Conservation (phyloP, 805 yeast species). For the Saccharomycopsis schoenii region DNA sequence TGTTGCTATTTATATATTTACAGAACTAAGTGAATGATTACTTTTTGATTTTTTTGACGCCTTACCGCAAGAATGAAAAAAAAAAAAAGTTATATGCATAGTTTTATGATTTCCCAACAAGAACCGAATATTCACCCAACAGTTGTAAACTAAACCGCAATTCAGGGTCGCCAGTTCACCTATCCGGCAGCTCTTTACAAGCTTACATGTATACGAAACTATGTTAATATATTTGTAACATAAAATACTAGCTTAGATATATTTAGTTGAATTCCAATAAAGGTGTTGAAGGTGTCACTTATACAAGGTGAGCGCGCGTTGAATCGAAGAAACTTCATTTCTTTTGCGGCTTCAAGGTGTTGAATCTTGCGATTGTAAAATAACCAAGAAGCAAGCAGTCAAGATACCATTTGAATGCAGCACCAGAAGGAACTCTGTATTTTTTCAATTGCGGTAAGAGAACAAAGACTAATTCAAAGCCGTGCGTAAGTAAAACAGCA, state of each 20-base stretch:
- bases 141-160: background rate
- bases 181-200: too few relatives aligned
- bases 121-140: background rate
- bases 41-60: background rate
- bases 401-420: slow-evolving; percentile 41
- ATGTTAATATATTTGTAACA: background rate
- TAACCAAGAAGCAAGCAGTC: slow-evolving; percentile 55
- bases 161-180: too few relatives aligned
- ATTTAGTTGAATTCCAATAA: background rate
- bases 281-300: background rate
- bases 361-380: slow-evolving; percentile 39
- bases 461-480: slow-evolving; percentile 36
- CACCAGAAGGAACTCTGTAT: slow-evolving; percentile 50
- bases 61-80: background rate
- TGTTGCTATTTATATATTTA: too few relatives aligned
- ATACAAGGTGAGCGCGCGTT: too few relatives aligned
- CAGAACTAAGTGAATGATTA: background rate
- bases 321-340: background rate
- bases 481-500: slow-evolving; percentile 35
- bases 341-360: slow-evolving; percentile 22
- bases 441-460: slow-evolving; percentile 41
- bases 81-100: background rate
- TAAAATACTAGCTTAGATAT: background rate
- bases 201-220: background rate
- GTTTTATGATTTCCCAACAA: background rate